A percentile compares a stretch with the other conserved stretches of the same genome.
Conservation (phyloP, 176 grass and related monocot species). For the Phoenix dactylifera region DNA sequence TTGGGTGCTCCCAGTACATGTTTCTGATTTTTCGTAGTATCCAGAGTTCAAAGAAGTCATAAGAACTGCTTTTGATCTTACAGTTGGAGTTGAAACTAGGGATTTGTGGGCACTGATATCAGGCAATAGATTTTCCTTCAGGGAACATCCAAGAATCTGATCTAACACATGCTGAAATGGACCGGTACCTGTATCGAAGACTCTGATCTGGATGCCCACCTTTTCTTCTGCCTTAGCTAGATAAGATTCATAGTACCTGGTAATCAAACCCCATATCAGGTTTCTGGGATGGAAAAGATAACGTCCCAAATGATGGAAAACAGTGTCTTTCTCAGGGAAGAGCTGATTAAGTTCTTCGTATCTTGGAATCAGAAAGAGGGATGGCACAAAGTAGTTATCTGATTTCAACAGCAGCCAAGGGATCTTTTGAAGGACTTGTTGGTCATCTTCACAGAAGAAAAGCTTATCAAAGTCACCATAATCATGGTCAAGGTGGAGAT, state of each 20-base stretch:
- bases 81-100: neutral
- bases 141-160: constrained; percentile 37
- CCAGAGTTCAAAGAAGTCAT: constrained; percentile 28
- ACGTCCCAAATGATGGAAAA: too few relatives aligned
- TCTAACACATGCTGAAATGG: constrained; percentile 29
- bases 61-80: constrained; percentile 36
- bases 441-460: constrained; percentile 56
- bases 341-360: constrained; percentile 25
- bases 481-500: constrained; percentile 49
- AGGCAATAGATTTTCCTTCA: constrained; percentile 44
- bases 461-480: constrained; percentile 33
- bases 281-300: too few relatives aligned
- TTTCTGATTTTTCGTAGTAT: constrained; percentile 33
- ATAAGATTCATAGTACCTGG: too few relatives aligned
- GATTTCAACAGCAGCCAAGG: constrained; percentile 68
- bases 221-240: too few relatives aligned
- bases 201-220: too few relatives aligned
- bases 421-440: constrained; percentile 33
- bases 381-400: constrained; percentile 54
- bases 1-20: constrained; percentile 50
- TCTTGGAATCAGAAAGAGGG: constrained; percentile 54
- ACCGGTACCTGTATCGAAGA: constrained; percentile 10
- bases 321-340: too few relatives aligned
- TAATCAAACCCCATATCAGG: too few relatives aligned
- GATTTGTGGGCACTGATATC: constrained; percentile 19